Evolutionary conservation across 1,284 basidiomycete species (phyloP).

Genomic region (Ceratobasidium sp.): DNA sequence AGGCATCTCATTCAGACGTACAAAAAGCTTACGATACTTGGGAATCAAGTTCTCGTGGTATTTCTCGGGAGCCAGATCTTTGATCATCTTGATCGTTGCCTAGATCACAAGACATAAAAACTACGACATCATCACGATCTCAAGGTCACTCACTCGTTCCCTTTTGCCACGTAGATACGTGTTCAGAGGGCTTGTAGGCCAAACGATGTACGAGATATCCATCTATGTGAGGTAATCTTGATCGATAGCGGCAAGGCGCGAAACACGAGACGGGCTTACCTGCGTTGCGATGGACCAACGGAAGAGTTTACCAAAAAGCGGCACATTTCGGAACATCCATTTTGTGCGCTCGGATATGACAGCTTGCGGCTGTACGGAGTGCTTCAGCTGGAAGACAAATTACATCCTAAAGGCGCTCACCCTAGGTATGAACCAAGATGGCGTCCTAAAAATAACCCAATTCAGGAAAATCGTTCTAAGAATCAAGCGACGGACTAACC

Average conservation of each 20-base stretch:
- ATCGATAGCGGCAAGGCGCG: neutral
- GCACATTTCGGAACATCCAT: constrained; percentile 63
- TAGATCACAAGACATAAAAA: neutral
- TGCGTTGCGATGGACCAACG: constrained; percentile 61
- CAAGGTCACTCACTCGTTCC: constrained; percentile 53
- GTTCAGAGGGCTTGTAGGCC: constrained; percentile 2
- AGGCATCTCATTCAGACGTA: neutral
- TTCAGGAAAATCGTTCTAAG: neutral
- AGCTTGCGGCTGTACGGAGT: constrained; percentile 5
- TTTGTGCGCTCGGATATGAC: constrained; percentile 13
- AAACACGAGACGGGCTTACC: neutral
- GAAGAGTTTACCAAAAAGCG: constrained; percentile 63
- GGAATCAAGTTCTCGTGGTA: constrained; percentile 64
- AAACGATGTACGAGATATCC: neutral
- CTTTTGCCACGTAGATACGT: constrained; percentile 28
- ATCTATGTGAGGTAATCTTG: neutral
- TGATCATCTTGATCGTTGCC: constrained; percentile 12
- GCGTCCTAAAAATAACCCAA: constrained; percentile 3
- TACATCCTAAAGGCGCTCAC: neutral
- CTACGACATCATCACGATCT: neutral
- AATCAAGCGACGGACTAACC: neutral
- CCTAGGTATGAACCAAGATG: constrained; percentile 21
- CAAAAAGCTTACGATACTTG: constrained; percentile 60
- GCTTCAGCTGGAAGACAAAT: no score
- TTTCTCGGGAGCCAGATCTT: constrained; percentile 59